These are phyloP conservation scores for Cordyceps pruinosa DNA, from an alignment of 2,329 filamentous ascomycete species.

Conservation along the genomic window DNA sequence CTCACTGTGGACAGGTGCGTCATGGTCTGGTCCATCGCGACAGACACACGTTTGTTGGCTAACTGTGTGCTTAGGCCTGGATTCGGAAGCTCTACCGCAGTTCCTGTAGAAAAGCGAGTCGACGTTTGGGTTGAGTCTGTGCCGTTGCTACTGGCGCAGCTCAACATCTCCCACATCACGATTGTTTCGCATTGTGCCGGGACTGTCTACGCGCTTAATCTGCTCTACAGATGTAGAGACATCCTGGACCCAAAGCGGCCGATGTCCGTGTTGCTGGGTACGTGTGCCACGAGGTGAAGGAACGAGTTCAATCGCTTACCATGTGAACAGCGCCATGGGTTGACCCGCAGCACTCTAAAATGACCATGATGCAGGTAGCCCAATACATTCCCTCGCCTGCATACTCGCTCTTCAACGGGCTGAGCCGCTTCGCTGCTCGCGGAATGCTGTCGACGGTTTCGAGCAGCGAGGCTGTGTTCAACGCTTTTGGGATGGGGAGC, in stretches of 20 bases:
- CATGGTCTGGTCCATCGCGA: too few species aligned
- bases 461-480: conserved; percentile 8
- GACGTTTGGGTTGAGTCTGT: conserved; percentile 24
- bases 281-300: not conserved
- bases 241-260: conserved; percentile 20
- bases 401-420: conserved; percentile 3
- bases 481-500: not conserved
- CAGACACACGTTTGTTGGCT: conserved; percentile 9
- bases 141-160: conserved; percentile 26
- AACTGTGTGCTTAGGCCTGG: conserved; percentile 20
- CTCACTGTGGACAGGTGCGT: conserved; percentile 25
- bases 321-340: conserved; percentile 14
- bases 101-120: conserved; percentile 16
- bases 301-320: not conserved
- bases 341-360: conserved; percentile 13
- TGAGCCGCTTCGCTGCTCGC: conserved; percentile 9
- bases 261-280: conserved; percentile 18
- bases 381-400: conserved; percentile 4
- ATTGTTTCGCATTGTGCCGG: conserved; percentile 27
- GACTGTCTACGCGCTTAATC: conserved; percentile 25
- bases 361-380: conserved; percentile 8
- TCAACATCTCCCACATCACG: conserved; percentile 25
- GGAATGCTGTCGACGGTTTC: conserved; percentile 8
- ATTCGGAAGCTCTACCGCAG: conserved; percentile 19
- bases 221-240: conserved; percentile 20